Evolutionary conservation across 129 eudicot genomes (phyloP), one percentile per base, ranked within the genome.

Genomic region (Silybum marianum): DNA sequence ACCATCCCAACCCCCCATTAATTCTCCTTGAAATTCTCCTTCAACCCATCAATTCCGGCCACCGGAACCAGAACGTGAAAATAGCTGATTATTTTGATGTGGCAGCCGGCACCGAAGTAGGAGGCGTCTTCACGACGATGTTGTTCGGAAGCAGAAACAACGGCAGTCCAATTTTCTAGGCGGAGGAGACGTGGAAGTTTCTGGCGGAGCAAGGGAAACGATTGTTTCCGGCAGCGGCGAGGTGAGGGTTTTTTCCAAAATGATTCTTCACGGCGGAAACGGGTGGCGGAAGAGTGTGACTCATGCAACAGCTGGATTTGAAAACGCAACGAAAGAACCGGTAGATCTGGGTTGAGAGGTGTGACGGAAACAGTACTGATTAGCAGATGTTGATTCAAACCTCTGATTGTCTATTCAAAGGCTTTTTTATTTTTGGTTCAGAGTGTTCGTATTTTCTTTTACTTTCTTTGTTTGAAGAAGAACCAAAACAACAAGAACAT

Each of bases 21-120:
- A n/a, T n/a, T n/a, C n/a, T n/a, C n/a, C n/a, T n/a, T n/a, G n/a
- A n/a, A n/a, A n/a, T n/a, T n/a, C n/a, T n/a, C n/a, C n/a, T n/a
- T n/a, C n/a, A n/a, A n/a, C n/a, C n/a, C n/a, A n/a, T n/a, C n/a
- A n/a, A n/a, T n/a, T n/a, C n/a, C n/a, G n/a, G n/a, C n/a, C n/a
- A n/a, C 98, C 18, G 94, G 97, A 81, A 95, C 48, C 91, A 86
- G 6, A 87, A 90, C 60, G 98, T 97, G 0, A 25, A 65, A 8
- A 72, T 85, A 8, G 82, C 88, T 0, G 84, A 85, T 22, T 85
- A 85, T 80, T 80, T 85, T 0, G 88, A 85, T 32, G 88, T 85
- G 1, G 88, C 84, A 1, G 85, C 88, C 6, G 85, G 85, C 2
- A 74, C 85, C 34, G 88, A 82, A 18, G 67, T 85, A 0, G 88